phyloP scores from a whole-genome alignment of 2,329 filamentous ascomycete genomes.

The Claviceps quebecensis region DNA sequence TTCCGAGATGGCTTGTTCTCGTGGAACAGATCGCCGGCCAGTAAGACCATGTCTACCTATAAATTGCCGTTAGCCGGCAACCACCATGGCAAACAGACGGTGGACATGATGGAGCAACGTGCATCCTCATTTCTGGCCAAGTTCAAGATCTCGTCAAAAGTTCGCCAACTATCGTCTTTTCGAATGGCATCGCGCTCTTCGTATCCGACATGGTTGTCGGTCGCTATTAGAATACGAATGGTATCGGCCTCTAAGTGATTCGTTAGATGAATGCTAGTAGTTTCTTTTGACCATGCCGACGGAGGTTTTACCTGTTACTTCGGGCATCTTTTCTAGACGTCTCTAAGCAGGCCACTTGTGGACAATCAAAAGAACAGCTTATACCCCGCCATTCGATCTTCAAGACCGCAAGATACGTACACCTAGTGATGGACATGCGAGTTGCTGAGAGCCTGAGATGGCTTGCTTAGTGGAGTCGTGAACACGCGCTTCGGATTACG shows the following conservation, averaged over 20 bases:
- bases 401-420: too few species aligned
- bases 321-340: slow-evolving; percentile 1
- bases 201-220: slow-evolving; percentile 96
- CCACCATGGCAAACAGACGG: neutral
- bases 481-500: slow-evolving; percentile 9
- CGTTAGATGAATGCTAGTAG: neutral
- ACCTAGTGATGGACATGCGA: too few species aligned
- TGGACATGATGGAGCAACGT: slow-evolving; percentile 8
- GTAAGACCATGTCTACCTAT: slow-evolving; percentile 85
- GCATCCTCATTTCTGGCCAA: slow-evolving; percentile 74
- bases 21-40: slow-evolving; percentile 91
- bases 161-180: slow-evolving; percentile 94
- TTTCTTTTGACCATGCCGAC: too few species aligned
- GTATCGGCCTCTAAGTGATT: slow-evolving; percentile 50
- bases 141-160: slow-evolving; percentile 90
- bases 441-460: too few species aligned
- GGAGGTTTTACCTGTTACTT: slow-evolving; percentile 3
- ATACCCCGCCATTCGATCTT: neutral
- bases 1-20: slow-evolving; percentile 96
- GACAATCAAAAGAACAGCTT: neutral
- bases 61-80: neutral
- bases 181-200: slow-evolving; percentile 85
- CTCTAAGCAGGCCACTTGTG: neutral
- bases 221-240: slow-evolving; percentile 85
- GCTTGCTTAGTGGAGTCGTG: neutral